A percentile compares a stretch with the other conserved stretches of the same genome.
phyloP scores from a whole-genome alignment of 352 stramenopile species.

The Globisporangium ultimum region DNA sequence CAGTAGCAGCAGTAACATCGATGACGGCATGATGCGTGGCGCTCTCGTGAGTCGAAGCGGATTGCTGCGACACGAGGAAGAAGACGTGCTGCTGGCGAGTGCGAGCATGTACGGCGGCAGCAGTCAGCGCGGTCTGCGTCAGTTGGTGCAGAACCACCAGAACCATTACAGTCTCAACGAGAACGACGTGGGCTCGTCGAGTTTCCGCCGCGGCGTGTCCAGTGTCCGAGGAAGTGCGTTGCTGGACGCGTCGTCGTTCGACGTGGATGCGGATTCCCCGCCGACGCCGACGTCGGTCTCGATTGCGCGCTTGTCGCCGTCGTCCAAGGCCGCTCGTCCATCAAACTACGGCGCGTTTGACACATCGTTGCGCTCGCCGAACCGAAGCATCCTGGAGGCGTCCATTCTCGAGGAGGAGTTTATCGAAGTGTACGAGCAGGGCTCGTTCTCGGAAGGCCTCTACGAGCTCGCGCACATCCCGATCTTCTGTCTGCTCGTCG shows the following conservation, averaged over 20 bases:
- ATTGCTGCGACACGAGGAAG: conserved; percentile 61
- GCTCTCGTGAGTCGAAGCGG: conserved; percentile 54
- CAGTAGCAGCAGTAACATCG: conserved; percentile 8
- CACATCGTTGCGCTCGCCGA: conserved; percentile 40
- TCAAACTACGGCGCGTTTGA: conserved; percentile 62
- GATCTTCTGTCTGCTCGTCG: conserved; percentile 76
- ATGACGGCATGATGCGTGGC: conserved; percentile 33
- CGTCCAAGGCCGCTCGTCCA: conserved; percentile 15
- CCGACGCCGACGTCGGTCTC: conserved; percentile 13
- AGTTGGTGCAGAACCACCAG: conserved; percentile 74
- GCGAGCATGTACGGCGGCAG: conserved; percentile 66
- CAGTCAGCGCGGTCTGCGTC: conserved; percentile 62
- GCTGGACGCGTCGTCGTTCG: conserved; percentile 2
- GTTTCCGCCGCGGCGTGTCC: conserved; percentile 20
- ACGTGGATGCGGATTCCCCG: conserved; percentile 11
- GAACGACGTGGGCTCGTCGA: conserved; percentile 34
- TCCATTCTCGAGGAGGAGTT: conserved; percentile 77
- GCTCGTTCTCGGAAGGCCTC: conserved; percentile 58
- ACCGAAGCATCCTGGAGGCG: conserved; percentile 53
- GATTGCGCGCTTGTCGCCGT: conserved; percentile 20
- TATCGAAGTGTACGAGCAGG: conserved; percentile 66
- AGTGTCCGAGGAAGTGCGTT: not conserved
- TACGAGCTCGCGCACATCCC: conserved; percentile 63
- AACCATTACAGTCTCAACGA: conserved; percentile 58
- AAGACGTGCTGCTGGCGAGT: conserved; percentile 70